Evolutionary conservation across 2,329 filamentous ascomycete species (phyloP), one percentile per base, ranked within the genome.

Genomic region (Cucurbitaria berberidis): DNA sequence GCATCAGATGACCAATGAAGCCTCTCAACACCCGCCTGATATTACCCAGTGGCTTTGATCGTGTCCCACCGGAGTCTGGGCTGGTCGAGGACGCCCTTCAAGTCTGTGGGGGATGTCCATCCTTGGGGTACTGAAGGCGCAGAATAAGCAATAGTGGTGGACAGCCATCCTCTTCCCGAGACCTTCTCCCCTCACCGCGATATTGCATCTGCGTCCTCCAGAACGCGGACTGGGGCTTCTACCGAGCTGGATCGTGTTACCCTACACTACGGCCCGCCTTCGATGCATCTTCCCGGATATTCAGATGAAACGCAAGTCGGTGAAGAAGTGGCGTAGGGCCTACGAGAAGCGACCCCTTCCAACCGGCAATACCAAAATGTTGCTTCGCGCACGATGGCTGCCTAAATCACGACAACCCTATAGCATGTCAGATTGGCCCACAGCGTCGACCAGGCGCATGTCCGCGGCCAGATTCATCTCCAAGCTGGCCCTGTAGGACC

Each of bases 61-160:
- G 56, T 30, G 59, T 67, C 59, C 44, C 64, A 67, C 64, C 19
- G 45, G 61, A 62, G 62, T 42, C 53, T 50, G 42, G 49, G n/a
- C 57, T 53, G 51, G 45, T 44, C 27, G 40, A 56, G 36, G 27
- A 51, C 52, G n/a, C 45, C 48, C 29, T 35, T 53, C 44, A 47
- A 38, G 48, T 26, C 51, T 58, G 62, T 59, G 62, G 64, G 58
- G 60, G 56, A 46, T 51, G n/a, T n/a, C n/a, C 47, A 50, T 57
- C 49, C 56, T 61, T 58, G 64, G 63, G 61, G 62, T 61, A 64
- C 55, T 50, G 45, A 41, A 54, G 44, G 56, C 35, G 27, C 59
- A 44, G 43, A 55, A 58, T 41, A 59, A 53, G 56, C 60, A 65
- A 53, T 45, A 22, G 48, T 48, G 24, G 48, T 48, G 54, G 49